phyloP scores from a whole-genome alignment of 352 stramenopile genomes.

The Phytophthora melonis region DNA sequence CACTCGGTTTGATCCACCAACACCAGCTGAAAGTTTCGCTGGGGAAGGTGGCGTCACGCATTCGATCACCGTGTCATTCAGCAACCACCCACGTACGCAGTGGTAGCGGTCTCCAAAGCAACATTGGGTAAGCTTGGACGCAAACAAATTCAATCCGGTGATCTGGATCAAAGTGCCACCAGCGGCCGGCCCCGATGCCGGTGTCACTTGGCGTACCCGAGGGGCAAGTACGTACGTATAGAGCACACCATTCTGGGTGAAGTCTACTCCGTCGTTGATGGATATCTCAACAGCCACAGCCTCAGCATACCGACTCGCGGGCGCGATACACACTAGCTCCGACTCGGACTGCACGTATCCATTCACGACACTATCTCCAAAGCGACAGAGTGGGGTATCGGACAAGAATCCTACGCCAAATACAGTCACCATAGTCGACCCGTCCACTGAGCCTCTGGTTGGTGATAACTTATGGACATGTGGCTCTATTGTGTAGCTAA shows the following conservation, averaged over 20 bases:
- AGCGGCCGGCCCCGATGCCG: conserved; percentile 47
- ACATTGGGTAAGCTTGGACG: conserved; percentile 63
- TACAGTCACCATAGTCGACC: conserved; percentile 68
- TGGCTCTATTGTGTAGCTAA: conserved; percentile 57
- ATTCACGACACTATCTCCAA: conserved; percentile 48
- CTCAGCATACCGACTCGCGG: conserved; percentile 43
- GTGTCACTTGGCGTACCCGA: conserved; percentile 58
- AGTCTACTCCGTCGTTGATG: conserved; percentile 92
- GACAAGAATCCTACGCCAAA: conserved; percentile 50
- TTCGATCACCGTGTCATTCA: conserved; percentile 38
- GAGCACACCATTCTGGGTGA: conserved; percentile 65
- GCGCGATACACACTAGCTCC: conserved; percentile 56
- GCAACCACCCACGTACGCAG: conserved; percentile 52
- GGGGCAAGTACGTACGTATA: conserved; percentile 70
- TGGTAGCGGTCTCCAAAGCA: conserved; percentile 64
- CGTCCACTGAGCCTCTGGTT: conserved; percentile 51
- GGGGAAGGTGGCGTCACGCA: conserved; percentile 51
- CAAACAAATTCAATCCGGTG: conserved; percentile 62
- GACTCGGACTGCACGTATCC: conserved; percentile 50
- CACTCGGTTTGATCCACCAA: conserved; percentile 38
- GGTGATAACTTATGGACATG: conserved; percentile 59
- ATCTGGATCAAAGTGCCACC: conserved; percentile 72
- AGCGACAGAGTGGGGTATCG: conserved; percentile 55
- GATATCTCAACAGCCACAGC: conserved; percentile 71
- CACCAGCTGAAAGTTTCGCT: conserved; percentile 17